These are phyloP conservation scores for Berkeleyomyces basicola DNA, from an alignment of 2,329 filamentous ascomycete species.

Conservation along the genomic window DNA sequence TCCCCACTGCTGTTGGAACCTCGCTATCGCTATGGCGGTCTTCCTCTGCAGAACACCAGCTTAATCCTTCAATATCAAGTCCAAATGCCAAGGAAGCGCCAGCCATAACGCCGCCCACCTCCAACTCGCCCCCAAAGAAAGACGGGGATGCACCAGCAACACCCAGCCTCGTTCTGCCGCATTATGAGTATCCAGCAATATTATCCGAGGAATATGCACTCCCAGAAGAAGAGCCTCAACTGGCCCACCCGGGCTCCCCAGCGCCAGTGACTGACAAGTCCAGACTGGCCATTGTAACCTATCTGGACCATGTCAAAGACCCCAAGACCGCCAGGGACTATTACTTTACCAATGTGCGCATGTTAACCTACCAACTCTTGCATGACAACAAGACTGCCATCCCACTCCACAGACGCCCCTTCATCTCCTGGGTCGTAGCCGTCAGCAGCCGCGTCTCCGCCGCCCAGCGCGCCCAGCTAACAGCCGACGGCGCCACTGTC, in stretches of 20 bases:
- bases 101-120: not conserved
- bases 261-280: conserved; percentile 7
- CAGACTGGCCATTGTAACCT: conserved; percentile 23
- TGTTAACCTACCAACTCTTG: conserved; percentile 26
- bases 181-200: conserved; percentile 9
- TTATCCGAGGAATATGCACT: not conserved
- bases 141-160: not conserved
- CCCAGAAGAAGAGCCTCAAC: not conserved
- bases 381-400: conserved; percentile 22
- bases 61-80: not conserved
- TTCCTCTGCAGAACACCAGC: not conserved
- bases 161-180: conserved; percentile 6
- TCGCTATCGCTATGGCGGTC: not conserved
- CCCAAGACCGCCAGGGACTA: conserved; percentile 19
- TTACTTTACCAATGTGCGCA: conserved; percentile 25
- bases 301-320: conserved; percentile 20
- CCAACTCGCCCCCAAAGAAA: not conserved
- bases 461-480: conserved; percentile 21
- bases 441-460: conserved; percentile 20
- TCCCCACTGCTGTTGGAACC: not conserved
- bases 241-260: not conserved
- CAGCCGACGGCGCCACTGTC: conserved; percentile 24
- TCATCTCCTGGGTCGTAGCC: conserved; percentile 24
- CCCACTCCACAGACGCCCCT: conserved; percentile 13
- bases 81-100: not conserved